These are phyloP conservation scores for Mentha longifolia DNA, from an alignment of 257 asterid genomes.

Conservation along the genomic window DNA sequence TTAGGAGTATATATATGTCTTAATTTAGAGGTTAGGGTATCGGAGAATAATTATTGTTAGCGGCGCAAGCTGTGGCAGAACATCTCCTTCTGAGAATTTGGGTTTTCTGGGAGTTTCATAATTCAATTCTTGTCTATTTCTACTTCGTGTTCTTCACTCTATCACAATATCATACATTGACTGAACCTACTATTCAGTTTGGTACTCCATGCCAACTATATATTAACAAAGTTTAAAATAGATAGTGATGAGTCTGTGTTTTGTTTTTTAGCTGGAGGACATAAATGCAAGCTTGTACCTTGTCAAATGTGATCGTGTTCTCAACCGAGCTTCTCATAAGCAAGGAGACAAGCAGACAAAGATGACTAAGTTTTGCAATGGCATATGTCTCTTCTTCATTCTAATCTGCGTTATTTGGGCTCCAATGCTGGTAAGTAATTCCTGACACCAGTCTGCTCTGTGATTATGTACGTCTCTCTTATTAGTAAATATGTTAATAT, in stretches of 20 bases:
- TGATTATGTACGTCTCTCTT: not conserved
- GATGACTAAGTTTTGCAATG: slow-evolving; percentile 95
- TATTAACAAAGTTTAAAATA: not conserved
- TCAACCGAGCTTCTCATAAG: slow-evolving; percentile 87
- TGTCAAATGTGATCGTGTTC: slow-evolving; percentile 90
- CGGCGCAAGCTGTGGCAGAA: too few relatives aligned
- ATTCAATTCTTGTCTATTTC: too few relatives aligned
- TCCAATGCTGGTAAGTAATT: slow-evolving; percentile 91
- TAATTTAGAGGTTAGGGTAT: too few relatives aligned
- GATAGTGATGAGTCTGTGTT: slow-evolving; percentile 37
- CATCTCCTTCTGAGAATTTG: too few relatives aligned
- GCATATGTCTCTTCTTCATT: slow-evolving; percentile 85
- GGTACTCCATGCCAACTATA: slow-evolving; percentile 17
- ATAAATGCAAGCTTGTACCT: slow-evolving; percentile 97
- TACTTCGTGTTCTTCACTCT: too few relatives aligned
- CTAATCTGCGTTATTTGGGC: slow-evolving; percentile 97
- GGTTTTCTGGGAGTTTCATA: too few relatives aligned
- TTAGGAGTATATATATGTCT: too few relatives aligned
- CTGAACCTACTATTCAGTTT: slow-evolving; percentile 18
- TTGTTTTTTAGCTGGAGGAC: slow-evolving; percentile 90
- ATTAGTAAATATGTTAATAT: not conserved
- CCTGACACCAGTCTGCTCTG: slow-evolving; percentile 21
- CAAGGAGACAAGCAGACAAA: slow-evolving; percentile 92
- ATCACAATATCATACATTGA: not conserved
- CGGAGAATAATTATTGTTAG: too few relatives aligned